Conservation (phyloP, 2,329 filamentous ascomycete genomes). For the Fusarium gaditjirri region DNA sequence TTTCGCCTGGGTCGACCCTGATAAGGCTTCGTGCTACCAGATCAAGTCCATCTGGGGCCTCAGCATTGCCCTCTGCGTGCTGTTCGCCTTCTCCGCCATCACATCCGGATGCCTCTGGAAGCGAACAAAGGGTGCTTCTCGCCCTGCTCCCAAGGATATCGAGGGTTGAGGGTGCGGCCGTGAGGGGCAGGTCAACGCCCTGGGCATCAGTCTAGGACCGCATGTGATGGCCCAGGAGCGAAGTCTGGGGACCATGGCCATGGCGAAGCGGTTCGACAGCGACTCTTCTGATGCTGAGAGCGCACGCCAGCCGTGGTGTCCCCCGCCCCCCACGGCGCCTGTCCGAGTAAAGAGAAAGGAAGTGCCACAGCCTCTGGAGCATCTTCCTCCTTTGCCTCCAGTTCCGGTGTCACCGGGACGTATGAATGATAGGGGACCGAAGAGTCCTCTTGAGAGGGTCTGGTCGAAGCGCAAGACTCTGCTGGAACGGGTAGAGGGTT, state of each 20-base stretch:
- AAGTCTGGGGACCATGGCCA: slow-evolving; percentile 53
- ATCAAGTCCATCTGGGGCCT: slow-evolving; percentile 91
- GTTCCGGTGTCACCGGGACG: slow-evolving; percentile 35
- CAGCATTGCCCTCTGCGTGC: slow-evolving; percentile 78
- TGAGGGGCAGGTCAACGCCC: slow-evolving; percentile 45
- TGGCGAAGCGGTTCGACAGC: slow-evolving; percentile 49
- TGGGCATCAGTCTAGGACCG: slow-evolving; percentile 29
- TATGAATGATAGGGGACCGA: slow-evolving; percentile 26
- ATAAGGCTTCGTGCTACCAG: slow-evolving; percentile 77
- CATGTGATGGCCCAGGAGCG: slow-evolving; percentile 40
- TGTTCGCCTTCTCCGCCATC: slow-evolving; percentile 73
- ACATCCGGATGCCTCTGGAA: slow-evolving; percentile 71
- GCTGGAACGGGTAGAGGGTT: slow-evolving; percentile 61
- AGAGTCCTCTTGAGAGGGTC: slow-evolving; percentile 42
- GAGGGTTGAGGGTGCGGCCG: slow-evolving; percentile 61
- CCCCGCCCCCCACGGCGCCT: slow-evolving; percentile 53
- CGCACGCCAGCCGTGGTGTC: slow-evolving; percentile 44
- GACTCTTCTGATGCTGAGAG: slow-evolving; percentile 48
- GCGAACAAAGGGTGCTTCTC: slow-evolving; percentile 58
- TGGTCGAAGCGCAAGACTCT: slow-evolving; percentile 59
- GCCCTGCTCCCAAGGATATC: slow-evolving; percentile 57
- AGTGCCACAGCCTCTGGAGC: slow-evolving; percentile 43
- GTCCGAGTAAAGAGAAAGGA: slow-evolving; percentile 42
- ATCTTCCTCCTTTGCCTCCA: slow-evolving; percentile 47
- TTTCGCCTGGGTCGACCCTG: slow-evolving; percentile 61